Conservation (phyloP, 441 rosid genomes). For the Gossypium laxum region DNA sequence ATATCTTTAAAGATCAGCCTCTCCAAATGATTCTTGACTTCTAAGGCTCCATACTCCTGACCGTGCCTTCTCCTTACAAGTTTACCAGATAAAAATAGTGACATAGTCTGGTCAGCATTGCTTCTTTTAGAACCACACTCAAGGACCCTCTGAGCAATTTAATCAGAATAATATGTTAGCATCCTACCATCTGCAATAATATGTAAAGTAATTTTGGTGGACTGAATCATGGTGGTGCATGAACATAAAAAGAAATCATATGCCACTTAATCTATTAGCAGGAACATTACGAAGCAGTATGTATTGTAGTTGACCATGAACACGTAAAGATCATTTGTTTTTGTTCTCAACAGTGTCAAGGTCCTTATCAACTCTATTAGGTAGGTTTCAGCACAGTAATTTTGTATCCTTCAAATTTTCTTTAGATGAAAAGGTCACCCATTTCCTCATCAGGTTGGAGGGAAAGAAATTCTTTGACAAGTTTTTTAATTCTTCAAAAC, state of each 20-base stretch:
- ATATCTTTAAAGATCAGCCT: conserved; percentile 56
- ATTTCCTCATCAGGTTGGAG: not conserved
- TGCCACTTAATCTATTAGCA: not conserved
- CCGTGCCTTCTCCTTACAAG: conserved; percentile 78
- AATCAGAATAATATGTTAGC: conserved; percentile 20
- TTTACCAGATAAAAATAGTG: conserved; percentile 61
- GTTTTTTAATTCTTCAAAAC: not conserved
- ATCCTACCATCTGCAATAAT: not conserved
- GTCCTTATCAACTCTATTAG: not conserved
- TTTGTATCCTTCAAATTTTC: not conserved
- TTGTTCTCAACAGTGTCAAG: not conserved
- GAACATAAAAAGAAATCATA: not conserved
- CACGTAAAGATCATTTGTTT: not conserved
- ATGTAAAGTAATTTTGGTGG: not conserved
- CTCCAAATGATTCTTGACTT: conserved; percentile 73
- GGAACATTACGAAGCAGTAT: not conserved
- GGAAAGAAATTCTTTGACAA: not conserved
- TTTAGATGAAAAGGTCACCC: not conserved
- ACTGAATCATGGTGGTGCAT: not conserved
- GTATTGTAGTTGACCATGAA: not conserved
- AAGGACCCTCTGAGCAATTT: conserved; percentile 58
- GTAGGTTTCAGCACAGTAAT: not conserved
- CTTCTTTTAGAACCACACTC: conserved; percentile 79
- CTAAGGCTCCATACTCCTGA: conserved; percentile 71
- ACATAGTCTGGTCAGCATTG: conserved; percentile 45